Conservation (phyloP, 2,329 filamentous ascomycete species). For the Neofusicoccum laricinum region DNA sequence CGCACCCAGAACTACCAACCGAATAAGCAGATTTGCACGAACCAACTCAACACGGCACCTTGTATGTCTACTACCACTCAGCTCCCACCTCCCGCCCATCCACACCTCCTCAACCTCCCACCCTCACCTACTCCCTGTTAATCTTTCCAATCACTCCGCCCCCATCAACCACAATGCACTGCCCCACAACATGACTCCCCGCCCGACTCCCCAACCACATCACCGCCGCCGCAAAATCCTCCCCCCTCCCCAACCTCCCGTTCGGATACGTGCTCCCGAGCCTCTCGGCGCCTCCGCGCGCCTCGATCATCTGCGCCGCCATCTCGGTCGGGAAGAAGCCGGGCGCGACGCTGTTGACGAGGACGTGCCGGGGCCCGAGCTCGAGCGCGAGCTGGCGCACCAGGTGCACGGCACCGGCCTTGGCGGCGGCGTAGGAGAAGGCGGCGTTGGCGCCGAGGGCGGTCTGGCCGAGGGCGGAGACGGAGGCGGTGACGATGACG, state of each 20-base stretch:
- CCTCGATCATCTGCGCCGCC: constrained; percentile 36
- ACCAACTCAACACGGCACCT: no score
- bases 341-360: constrained; percentile 37
- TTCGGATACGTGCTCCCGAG: constrained; percentile 31
- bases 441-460: constrained; percentile 38
- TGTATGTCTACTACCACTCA: no score
- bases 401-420: constrained; percentile 39
- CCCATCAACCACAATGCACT: not conserved
- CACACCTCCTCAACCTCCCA: no score
- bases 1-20: no score
- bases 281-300: constrained; percentile 41
- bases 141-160: not conserved
- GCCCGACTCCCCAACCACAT: constrained; percentile 25
- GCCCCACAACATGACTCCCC: not conserved
- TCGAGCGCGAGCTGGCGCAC: constrained; percentile 38
- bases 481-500: constrained; percentile 37
- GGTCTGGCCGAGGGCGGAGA: constrained; percentile 33
- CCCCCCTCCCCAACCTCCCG: constrained; percentile 30
- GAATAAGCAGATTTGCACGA: no score
- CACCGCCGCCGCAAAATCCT: constrained; percentile 38
- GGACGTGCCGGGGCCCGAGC: constrained; percentile 38
- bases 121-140: not conserved
- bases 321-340: constrained; percentile 41
- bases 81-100: no score
- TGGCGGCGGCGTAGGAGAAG: constrained; percentile 40